Conservation (phyloP, 1,284 basidiomycete species). For the Rhodotorula sp. region DNA sequence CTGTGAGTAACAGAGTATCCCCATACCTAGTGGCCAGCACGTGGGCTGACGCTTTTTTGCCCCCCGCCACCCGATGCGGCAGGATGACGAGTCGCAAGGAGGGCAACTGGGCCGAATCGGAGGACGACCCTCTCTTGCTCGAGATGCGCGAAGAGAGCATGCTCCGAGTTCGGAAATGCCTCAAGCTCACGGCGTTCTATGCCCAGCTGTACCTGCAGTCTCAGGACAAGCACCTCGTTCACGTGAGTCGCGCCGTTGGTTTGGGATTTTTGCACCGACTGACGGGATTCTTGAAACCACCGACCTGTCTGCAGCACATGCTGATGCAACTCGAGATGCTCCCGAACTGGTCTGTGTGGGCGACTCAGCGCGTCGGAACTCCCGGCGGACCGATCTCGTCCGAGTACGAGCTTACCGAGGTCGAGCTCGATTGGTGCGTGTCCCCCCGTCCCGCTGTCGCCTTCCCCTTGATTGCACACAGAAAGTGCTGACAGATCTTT, state of each 20-base stretch:
- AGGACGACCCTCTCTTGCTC: constrained; percentile 17
- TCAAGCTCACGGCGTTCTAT: constrained; percentile 38
- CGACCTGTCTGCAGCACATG: constrained; percentile 25
- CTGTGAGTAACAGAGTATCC: constrained; percentile 1
- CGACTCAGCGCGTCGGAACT: constrained; percentile 19
- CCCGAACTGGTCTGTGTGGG: constrained; percentile 24
- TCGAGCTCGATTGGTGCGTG: constrained; percentile 37
- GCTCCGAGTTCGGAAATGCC: constrained; percentile 35
- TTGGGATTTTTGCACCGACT: not conserved
- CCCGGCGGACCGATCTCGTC: constrained; percentile 14
- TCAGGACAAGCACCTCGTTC: constrained; percentile 38
- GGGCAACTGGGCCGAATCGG: constrained; percentile 11
- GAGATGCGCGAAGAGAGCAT: constrained; percentile 29
- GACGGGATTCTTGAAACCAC: not conserved
- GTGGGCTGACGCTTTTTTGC: no score
- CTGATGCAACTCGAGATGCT: constrained; percentile 34
- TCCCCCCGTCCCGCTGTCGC: not conserved
- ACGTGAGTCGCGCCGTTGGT: constrained; percentile 13
- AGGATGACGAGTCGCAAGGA: constrained; percentile 14
- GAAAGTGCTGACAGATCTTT: no score
- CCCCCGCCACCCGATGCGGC: not conserved
- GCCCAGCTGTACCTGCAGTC: constrained; percentile 34
- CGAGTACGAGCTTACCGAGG: constrained; percentile 33
- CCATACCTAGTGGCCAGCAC: not conserved
- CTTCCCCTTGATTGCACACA: no score